Evolutionary conservation across 257 asterid genomes (phyloP).

Genomic region (Anisodus acutangulus): DNA sequence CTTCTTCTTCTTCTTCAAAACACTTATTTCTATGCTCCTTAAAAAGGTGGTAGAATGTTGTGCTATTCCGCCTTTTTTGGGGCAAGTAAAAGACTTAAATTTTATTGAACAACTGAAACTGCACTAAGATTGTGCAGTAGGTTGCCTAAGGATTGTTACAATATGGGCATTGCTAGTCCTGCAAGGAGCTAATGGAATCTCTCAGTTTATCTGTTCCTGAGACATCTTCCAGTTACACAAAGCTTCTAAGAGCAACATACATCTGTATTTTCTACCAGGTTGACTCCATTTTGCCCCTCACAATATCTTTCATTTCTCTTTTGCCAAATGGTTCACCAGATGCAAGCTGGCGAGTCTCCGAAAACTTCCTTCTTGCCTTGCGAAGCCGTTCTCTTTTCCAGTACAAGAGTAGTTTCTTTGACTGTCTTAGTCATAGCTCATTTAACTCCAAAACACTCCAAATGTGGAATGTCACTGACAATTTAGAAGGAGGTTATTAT

Average conservation of each 20-base stretch:
- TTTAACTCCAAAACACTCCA: neutral
- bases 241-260: neutral
- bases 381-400: neutral
- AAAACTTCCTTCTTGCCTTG: neutral
- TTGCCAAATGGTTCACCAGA: constrained; percentile 2
- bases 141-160: neutral
- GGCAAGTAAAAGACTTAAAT: neutral
- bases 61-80: neutral
- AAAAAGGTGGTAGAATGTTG: neutral
- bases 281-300: neutral
- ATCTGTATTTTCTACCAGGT: neutral
- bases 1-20: neutral
- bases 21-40: neutral
- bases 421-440: neutral
- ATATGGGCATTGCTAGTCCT: neutral
- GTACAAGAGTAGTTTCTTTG: neutral
- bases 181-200: neutral
- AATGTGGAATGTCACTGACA: neutral
- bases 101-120: constrained; percentile 6
- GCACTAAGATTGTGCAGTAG: neutral
- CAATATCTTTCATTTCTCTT: neutral
- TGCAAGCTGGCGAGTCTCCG: neutral
- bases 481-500: neutral
- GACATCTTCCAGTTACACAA: neutral
- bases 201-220: neutral